Conservation (phyloP, 2,329 filamentous ascomycete genomes). For the Diaporthe citri region DNA sequence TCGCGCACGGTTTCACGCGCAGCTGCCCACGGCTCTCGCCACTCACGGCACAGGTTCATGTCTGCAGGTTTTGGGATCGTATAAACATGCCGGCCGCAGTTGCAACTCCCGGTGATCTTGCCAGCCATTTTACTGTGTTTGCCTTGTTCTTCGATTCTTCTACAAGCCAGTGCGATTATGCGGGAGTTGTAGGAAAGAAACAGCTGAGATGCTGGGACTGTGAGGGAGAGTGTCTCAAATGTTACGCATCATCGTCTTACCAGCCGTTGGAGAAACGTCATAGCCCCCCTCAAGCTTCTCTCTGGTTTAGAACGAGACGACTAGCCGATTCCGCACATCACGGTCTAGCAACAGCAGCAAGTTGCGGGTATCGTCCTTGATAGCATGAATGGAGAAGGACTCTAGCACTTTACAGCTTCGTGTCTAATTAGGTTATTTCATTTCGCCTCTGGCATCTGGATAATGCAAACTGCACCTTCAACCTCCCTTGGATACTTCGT, state of each 20-base stretch:
- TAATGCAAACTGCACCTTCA: too few relatives aligned
- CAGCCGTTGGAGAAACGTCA: constrained; percentile 11
- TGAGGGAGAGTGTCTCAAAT: background rate
- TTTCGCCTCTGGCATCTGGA: too few relatives aligned
- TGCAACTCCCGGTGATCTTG: background rate
- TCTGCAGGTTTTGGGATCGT: constrained; percentile 8
- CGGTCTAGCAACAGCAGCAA: background rate
- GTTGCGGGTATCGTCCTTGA: too few relatives aligned
- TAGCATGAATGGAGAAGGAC: too few relatives aligned
- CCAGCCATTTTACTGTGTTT: background rate
- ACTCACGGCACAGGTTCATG: constrained; percentile 15
- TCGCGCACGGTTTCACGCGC: background rate
- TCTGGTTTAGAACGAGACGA: background rate
- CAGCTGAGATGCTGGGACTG: background rate
- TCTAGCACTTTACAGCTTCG: background rate
- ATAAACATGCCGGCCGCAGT: background rate
- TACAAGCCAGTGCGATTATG: background rate
- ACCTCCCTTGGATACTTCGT: background rate
- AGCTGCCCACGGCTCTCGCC: background rate
- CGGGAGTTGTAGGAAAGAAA: too few relatives aligned
- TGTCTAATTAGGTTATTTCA: background rate
- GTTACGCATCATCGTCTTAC: background rate
- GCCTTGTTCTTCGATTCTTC: background rate
- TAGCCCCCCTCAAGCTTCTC: background rate
- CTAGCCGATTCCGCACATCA: background rate